phyloP scores from a whole-genome alignment of 2,329 filamentous ascomycete genomes.

The Leptographium galeiforme region DNA sequence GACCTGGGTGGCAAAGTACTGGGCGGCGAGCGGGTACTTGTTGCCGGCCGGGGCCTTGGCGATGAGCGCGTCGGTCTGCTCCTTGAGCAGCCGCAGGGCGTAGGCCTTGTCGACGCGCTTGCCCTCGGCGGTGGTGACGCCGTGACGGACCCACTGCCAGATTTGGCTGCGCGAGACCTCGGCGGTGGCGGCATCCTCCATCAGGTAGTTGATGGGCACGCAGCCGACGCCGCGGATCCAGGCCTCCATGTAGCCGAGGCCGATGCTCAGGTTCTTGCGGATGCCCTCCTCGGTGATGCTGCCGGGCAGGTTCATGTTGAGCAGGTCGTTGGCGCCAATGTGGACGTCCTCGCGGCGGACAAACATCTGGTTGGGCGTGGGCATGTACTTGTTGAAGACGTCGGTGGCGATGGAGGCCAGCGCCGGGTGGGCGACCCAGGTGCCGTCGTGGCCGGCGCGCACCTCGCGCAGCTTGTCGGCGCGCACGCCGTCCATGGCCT shows the following conservation, averaged over 20 bases:
- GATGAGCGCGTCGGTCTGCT: slow-evolving; percentile 66
- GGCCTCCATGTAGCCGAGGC: slow-evolving; percentile 95
- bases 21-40: slow-evolving; percentile 79
- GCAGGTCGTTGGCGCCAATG: slow-evolving; percentile 75
- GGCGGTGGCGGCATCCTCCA: slow-evolving; percentile 90
- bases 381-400: slow-evolving; percentile 97
- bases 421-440: slow-evolving; percentile 94
- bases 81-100: slow-evolving; percentile 71
- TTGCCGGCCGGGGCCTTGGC: slow-evolving; percentile 71
- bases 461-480: slow-evolving; percentile 95
- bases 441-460: slow-evolving; percentile 85
- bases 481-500: slow-evolving; percentile 83
- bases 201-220: slow-evolving; percentile 50
- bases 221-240: slow-evolving; percentile 93
- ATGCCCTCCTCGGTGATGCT: slow-evolving; percentile 88
- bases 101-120: slow-evolving; percentile 90
- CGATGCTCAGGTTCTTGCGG: slow-evolving; percentile 94
- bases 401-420: slow-evolving; percentile 79
- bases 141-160: slow-evolving; percentile 83
- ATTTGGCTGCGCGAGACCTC: slow-evolving; percentile 91
- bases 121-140: slow-evolving; percentile 67
- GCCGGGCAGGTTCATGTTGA: slow-evolving; percentile 97
- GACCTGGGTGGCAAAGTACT: slow-evolving; percentile 87
- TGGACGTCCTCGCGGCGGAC: slow-evolving; percentile 78
- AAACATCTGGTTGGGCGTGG: slow-evolving; percentile 92